These are phyloP conservation scores for Phialophora chinensis DNA, from an alignment of 2,329 filamentous ascomycete species.

Conservation along the genomic window DNA sequence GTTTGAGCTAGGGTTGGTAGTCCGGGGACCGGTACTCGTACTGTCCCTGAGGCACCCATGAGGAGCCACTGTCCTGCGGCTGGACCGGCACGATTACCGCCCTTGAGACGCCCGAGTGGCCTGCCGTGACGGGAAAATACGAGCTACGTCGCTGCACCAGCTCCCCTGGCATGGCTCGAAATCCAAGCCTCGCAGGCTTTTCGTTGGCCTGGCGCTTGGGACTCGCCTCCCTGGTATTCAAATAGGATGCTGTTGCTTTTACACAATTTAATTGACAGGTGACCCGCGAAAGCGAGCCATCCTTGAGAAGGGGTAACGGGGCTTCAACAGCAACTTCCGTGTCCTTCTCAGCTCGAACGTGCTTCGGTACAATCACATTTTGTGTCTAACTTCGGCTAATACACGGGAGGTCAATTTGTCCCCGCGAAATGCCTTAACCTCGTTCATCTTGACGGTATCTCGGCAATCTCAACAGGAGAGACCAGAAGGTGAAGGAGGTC, in stretches of 20 bases:
- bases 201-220: not conserved
- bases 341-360: not conserved
- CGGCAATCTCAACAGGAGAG: not conserved
- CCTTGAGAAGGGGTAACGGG: not conserved
- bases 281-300: not conserved
- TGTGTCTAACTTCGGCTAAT: not conserved
- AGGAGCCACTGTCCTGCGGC: not conserved
- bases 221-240: not conserved
- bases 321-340: not conserved
- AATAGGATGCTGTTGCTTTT: not conserved
- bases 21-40: slow-evolving; percentile 1
- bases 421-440: not conserved
- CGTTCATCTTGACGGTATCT: not conserved
- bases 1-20: slow-evolving; percentile 1
- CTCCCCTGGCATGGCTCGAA: slow-evolving; percentile 22
- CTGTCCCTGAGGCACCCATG: not conserved
- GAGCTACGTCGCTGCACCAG: slow-evolving; percentile 1
- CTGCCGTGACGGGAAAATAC: slow-evolving; percentile 5
- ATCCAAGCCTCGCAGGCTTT: slow-evolving; percentile 18
- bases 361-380: not conserved
- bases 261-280: not conserved
- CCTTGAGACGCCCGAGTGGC: not conserved
- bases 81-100: slow-evolving; percentile 12
- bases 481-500: not conserved
- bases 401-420: not conserved